Evolutionary conservation across 108 stramenopile genomes (phyloP).

Genomic region (Stephanodiscus minutulus): DNA sequence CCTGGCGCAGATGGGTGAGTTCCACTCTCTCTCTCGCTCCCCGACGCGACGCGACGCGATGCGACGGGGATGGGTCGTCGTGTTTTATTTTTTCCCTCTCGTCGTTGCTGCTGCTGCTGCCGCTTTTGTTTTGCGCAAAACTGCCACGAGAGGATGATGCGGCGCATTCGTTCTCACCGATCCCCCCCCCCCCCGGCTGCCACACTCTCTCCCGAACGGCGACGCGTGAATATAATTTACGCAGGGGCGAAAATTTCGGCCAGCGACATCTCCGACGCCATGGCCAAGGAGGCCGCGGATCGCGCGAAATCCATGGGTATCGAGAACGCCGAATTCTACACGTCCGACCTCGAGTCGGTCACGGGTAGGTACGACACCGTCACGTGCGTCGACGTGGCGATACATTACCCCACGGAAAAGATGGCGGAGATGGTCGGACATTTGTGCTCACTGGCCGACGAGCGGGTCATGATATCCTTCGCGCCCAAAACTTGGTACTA

Average conservation of each 20-base stretch:
- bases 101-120: not conserved
- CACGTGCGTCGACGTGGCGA: slow-evolving; percentile 96
- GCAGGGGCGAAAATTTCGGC: slow-evolving; percentile 88
- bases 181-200: no score
- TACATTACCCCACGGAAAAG: slow-evolving; percentile 96
- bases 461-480: slow-evolving; percentile 91
- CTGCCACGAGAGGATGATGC: no score
- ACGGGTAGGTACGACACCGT: slow-evolving; percentile 92
- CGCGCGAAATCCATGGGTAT: slow-evolving; percentile 83
- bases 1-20: slow-evolving; percentile 89
- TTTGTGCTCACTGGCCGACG: slow-evolving; percentile 82
- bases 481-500: slow-evolving; percentile 98
- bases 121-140: no score
- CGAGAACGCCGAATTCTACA: slow-evolving; percentile 85
- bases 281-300: slow-evolving; percentile 89
- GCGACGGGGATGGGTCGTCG: not conserved
- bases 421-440: slow-evolving; percentile 92
- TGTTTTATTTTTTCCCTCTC: not conserved
- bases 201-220: no score
- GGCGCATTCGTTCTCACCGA: no score
- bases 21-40: no score
- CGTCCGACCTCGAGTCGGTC: slow-evolving; percentile 93
- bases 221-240: no score
- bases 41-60: not conserved
- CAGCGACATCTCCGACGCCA: slow-evolving; percentile 91